Evolutionary conservation across 2,329 filamentous ascomycete genomes (phyloP), one percentile per base, ranked within the genome.

Genomic region (Phyllosticta paracitricarpa): DNA sequence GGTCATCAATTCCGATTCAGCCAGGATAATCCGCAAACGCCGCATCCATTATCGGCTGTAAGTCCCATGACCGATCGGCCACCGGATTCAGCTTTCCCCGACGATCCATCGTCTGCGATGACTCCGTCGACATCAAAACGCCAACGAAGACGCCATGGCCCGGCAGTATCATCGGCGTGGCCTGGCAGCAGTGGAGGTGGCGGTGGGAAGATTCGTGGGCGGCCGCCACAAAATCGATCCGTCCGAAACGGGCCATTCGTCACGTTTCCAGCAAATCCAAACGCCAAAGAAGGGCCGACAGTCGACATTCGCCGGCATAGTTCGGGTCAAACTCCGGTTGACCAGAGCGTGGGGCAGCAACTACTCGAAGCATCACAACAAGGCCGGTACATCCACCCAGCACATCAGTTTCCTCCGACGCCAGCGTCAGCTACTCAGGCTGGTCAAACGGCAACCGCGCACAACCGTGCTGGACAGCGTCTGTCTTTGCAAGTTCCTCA

Each of bases 111-210:
- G 56, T 91, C 90, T 0, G 89, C 89, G 3, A 79, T 89, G n/a
- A 89, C 87, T 3, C 85, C 87, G 0, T 84, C 82, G 58, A 71
- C 72, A 55, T 30, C 28, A 30, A 69, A 74, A 12, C 73, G 73
- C 40, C 86, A 80, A 64, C 73, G 79, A 5, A 73, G 82, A 60
- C 80, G 87, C 3, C 89, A 95, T 71, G 91, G 91, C 0, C 89
- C 91, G 0, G 91, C 89, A 6, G 90, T 96, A 0, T 96, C 91
- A 0, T 96, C 91, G 9, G 92, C 92, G 0, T 97, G 92, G 92
- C 85, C 88, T 61, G 84, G 84, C 64, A 84, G 82, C 62, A 83
- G 83, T 17, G 78, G 81, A 51, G 79, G 84, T 12, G 77, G 83
- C 1, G 83, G 81, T 4, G 86, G 87, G 1, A 95, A 92, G 71